Base-by-base conservation (phyloP, 2,329 filamentous ascomycete genomes). In the Didymella pomorum region DNA sequence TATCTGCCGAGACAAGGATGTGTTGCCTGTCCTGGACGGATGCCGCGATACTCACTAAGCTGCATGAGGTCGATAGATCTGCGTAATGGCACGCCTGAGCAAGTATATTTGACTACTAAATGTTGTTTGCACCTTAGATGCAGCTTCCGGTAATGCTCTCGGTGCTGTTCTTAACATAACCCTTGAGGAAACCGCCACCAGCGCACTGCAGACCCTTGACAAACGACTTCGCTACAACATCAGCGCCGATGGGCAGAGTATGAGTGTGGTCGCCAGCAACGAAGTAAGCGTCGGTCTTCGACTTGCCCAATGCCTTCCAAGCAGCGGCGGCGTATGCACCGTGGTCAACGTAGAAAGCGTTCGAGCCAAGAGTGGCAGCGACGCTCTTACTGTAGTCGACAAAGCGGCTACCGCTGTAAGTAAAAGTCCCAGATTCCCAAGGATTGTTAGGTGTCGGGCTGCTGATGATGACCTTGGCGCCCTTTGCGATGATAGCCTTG, bases 401-500 rank as follows among this genome's bases (percentile, higher is more conserved):
- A 62, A 89, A 89, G 10, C 86, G 79, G 25, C 79, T 78, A 1
- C 82, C 76, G 0, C 65, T 66, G 63, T 83, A 84, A 9, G 66
- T 59, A 63, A 81, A 89, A 0, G 65, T 76, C 1, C 86, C 86
- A 0, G 76, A 79, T 65, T 88, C 86, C 82, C 86, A 89, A 2
- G 83, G 80, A 69, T 89, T 89, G 66, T 89, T 85, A 0, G 87
- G 85, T 0, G 87, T 89, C 48, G 83, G 81, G 3, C 81, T 81
- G 47, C 81, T 82, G 43, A 89, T 78, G 58, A 89, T 80, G 37
- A 89, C 86, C 26, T 81, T 83, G 2, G 85, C 72, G 0, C 87
- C 87, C 68, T 86, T 87, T 21, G 76, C 78, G 7, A 81, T 78
- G 66, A 87, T 82, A 37, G 79, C 71, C 39, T 79, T 79, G 20